Percentiles rank a stretch among this genome's conserved stretches.
Evolutionary conservation across 108 stramenopile genomes (phyloP).

Genomic region (Phaeodactylum tricornutum): DNA sequence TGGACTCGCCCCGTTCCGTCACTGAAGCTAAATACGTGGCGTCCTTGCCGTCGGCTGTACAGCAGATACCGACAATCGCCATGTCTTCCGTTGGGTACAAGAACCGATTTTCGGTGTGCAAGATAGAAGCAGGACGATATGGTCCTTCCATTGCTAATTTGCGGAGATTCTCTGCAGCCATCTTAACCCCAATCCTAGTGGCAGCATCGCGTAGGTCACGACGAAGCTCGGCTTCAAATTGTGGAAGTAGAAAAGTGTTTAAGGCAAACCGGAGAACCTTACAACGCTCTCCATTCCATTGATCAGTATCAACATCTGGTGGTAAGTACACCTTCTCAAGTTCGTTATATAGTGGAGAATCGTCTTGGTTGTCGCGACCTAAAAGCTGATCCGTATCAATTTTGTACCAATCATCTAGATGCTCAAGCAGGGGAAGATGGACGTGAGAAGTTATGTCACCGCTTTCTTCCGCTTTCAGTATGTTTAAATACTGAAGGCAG

Average conservation of each 20-base stretch:
- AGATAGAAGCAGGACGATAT: conserved; percentile 59
- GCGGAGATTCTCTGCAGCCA: conserved; percentile 57
- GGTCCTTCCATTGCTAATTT: conserved; percentile 87
- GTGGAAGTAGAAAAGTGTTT: conserved; percentile 67
- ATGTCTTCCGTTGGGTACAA: conserved; percentile 72
- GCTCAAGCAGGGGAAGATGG: conserved; percentile 47
- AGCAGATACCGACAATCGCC: conserved; percentile 71
- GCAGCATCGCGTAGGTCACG: conserved; percentile 65
- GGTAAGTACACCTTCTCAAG: conserved; percentile 69
- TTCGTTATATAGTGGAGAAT: conserved; percentile 28
- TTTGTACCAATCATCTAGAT: conserved; percentile 51
- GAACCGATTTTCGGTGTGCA: conserved; percentile 65
- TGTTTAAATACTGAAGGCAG: conserved; percentile 70
- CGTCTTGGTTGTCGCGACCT: conserved; percentile 58
- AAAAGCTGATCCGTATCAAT: conserved; percentile 25
- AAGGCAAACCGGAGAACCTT: conserved; percentile 67
- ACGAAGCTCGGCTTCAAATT: conserved; percentile 71
- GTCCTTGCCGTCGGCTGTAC: conserved; percentile 59
- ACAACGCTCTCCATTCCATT: conserved; percentile 70
- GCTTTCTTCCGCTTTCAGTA: conserved; percentile 73
- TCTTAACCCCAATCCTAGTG: conserved; percentile 49
- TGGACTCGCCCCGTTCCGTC: conserved; percentile 57
- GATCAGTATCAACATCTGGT: conserved; percentile 50
- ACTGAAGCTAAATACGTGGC: conserved; percentile 76
- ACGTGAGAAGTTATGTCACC: conserved; percentile 55